A percentile compares a stretch with the other conserved stretches of the same genome.
Conservation (phyloP, 2,329 filamentous ascomycete genomes). For the Hortaea werneckii region DNA sequence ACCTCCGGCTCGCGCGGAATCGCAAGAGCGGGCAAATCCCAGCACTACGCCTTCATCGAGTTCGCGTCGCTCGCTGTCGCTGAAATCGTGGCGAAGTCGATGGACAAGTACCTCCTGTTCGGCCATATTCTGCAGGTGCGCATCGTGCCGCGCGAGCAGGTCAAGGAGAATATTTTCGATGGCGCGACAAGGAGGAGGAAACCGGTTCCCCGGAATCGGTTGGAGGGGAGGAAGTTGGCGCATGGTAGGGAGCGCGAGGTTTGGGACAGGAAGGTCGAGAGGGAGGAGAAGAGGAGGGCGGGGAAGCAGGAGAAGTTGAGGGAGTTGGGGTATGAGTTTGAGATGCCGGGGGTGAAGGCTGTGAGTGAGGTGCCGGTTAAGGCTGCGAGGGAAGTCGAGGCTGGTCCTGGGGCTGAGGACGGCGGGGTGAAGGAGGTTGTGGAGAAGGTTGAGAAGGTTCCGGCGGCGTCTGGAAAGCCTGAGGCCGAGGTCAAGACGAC, state of each 20-base stretch:
- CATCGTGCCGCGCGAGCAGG: constrained; percentile 61
- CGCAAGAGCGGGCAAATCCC: constrained; percentile 80
- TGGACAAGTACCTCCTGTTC: constrained; percentile 96
- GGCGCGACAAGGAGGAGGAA: constrained; percentile 64
- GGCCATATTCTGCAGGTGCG: constrained; percentile 88
- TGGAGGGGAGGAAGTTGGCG: constrained; percentile 66
- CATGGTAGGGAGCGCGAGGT: constrained; percentile 60
- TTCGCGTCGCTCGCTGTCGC: constrained; percentile 71
- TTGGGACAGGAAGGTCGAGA: constrained; percentile 68
- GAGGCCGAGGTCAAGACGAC: constrained; percentile 7
- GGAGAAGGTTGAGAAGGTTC: background rate
- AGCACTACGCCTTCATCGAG: constrained; percentile 92
- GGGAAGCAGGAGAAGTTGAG: constrained; percentile 65
- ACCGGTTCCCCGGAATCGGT: constrained; percentile 82
- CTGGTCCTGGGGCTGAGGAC: constrained; percentile 7
- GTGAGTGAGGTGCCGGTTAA: constrained; percentile 44
- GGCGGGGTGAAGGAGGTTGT: constrained; percentile 4
- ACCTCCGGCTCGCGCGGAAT: constrained; percentile 78
- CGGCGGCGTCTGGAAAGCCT: background rate
- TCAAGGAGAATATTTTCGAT: constrained; percentile 78
- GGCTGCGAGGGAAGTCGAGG: constrained; percentile 23
- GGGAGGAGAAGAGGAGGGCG: constrained; percentile 60
- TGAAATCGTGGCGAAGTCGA: constrained; percentile 84
- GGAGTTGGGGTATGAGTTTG: constrained; percentile 74
- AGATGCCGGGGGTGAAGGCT: constrained; percentile 60